Conservation (phyloP, 257 asterid species). For the Lycium ferocissimum region DNA sequence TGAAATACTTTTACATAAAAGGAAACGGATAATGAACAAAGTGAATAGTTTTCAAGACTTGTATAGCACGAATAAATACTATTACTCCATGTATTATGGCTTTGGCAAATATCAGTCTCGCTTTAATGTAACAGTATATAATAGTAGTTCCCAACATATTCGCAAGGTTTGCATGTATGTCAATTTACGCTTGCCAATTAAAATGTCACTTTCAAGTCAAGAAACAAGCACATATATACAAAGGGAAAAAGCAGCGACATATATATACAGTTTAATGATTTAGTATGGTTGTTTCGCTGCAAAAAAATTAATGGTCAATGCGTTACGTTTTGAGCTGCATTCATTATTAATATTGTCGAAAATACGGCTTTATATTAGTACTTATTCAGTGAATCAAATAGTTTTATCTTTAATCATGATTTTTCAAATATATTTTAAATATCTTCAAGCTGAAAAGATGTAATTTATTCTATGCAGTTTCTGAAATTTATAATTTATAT, state of each 20-base stretch:
- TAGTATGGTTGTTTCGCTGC: too few species aligned
- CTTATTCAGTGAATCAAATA: too few species aligned
- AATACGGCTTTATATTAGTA: too few species aligned
- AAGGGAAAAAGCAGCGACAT: neutral
- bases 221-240: neutral
- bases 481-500: too few species aligned
- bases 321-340: neutral
- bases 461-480: neutral
- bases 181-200: neutral
- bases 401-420: too few species aligned
- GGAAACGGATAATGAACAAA: neutral
- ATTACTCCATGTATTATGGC: neutral
- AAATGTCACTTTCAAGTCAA: neutral
- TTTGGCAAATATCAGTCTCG: neutral
- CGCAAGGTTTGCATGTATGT: slow-evolving; percentile 4
- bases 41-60: neutral
- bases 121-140: neutral
- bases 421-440: too few species aligned
- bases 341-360: neutral
- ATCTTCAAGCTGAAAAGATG: too few species aligned
- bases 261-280: too few species aligned
- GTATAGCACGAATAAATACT: neutral
- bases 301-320: neutral
- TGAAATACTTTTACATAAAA: neutral
- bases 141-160: neutral